phyloP scores from a whole-genome alignment of 495 filamentous ascomycete genomes.

The Penicillium fimorum region DNA sequence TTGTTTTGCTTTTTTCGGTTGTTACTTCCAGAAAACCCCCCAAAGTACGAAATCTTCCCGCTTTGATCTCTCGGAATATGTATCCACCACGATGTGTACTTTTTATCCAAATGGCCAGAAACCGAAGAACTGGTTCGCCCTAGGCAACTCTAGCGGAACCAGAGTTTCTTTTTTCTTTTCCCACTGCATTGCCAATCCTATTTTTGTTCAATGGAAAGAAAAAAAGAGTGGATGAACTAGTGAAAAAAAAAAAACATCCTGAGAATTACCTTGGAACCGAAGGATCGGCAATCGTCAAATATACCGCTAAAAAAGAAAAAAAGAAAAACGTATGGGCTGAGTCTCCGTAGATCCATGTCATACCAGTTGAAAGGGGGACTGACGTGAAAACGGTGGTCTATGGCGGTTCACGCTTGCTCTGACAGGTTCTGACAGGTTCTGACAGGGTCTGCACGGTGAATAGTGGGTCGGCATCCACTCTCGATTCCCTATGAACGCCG shows the following conservation, averaged over 20 bases:
- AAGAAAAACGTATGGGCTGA: slow-evolving; percentile 17
- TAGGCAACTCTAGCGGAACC: neutral
- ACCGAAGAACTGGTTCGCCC: slow-evolving; percentile 9
- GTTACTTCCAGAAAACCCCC: neutral
- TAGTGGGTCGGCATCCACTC: slow-evolving; percentile 7
- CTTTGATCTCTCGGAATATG: neutral
- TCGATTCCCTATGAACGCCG: slow-evolving; percentile 1
- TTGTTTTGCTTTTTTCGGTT: no score
- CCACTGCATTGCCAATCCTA: neutral
- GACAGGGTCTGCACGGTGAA: slow-evolving; percentile 4
- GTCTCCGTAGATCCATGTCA: slow-evolving; percentile 20
- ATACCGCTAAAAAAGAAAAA: slow-evolving; percentile 12
- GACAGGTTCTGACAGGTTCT: slow-evolving; percentile 4
- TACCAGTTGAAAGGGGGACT: slow-evolving; percentile 17
- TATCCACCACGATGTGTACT: slow-evolving; percentile 4
- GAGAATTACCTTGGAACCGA: slow-evolving; percentile 5
- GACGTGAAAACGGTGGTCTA: slow-evolving; percentile 24
- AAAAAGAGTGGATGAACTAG: slow-evolving; percentile 12
- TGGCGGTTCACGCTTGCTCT: slow-evolving; percentile 9
- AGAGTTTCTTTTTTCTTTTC: no score
- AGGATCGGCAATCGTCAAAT: slow-evolving; percentile 37
- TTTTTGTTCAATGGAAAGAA: slow-evolving; percentile 19
- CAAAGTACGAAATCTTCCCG: neutral
- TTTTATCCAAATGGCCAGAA: neutral
- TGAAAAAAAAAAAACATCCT: neutral